Evolutionary conservation across 2,329 filamentous ascomycete genomes (phyloP).

Genomic region (Diaporthe citri): DNA sequence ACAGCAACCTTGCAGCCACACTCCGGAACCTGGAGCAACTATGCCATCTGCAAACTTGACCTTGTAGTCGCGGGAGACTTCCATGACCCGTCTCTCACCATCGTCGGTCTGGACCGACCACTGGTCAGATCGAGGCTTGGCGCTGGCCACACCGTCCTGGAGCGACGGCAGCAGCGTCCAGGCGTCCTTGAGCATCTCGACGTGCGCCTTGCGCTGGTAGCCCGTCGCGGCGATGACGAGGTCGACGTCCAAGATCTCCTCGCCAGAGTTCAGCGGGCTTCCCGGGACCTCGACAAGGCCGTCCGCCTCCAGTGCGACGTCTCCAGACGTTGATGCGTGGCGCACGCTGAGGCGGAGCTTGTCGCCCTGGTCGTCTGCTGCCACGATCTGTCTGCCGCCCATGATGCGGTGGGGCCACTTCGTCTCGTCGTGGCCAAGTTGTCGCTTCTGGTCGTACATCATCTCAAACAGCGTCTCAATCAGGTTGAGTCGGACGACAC

Average conservation of each 20-base stretch:
- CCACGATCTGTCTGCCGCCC: constrained; percentile 74
- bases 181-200: constrained; percentile 78
- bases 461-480: constrained; percentile 90
- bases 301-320: constrained; percentile 47
- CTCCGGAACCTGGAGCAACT: constrained; percentile 79
- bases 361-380: constrained; percentile 66
- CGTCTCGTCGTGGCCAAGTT: constrained; percentile 74
- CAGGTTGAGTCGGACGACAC: constrained; percentile 90
- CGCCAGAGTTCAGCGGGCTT: constrained; percentile 42
- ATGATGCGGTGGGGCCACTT: constrained; percentile 88
- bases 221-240: constrained; percentile 89
- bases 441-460: constrained; percentile 87
- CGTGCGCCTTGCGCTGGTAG: constrained; percentile 82
- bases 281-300: constrained; percentile 48
- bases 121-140: constrained; percentile 29
- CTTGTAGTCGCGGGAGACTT: constrained; percentile 82
- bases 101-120: constrained; percentile 40
- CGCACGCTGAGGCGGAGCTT: constrained; percentile 71
- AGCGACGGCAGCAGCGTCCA: constrained; percentile 73
- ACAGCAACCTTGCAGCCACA: constrained; percentile 96
- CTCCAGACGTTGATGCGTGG: constrained; percentile 53
- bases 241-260: constrained; percentile 80
- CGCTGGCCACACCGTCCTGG: constrained; percentile 41
- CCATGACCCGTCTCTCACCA: constrained; percentile 62
- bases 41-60: constrained; percentile 77